Percentiles rank a stretch among this genome's conserved stretches.
Evolutionary conservation across 176 grass and related monocot genomes (phyloP).

Genomic region (Urochloa ruziziensis): DNA sequence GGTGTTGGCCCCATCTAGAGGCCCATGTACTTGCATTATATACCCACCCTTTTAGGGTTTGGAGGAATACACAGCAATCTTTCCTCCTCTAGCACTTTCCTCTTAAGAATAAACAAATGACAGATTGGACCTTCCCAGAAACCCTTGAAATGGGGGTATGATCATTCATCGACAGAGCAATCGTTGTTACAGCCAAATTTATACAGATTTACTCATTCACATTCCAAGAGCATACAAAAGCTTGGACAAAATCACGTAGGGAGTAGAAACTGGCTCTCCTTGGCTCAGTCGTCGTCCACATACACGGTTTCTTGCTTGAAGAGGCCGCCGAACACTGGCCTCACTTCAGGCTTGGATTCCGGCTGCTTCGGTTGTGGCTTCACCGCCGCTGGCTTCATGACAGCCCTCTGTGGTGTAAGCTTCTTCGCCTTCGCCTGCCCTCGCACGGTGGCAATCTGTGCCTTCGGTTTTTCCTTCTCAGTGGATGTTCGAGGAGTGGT

Average conservation of each 20-base stretch:
- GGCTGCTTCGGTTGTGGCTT: constrained; percentile 46
- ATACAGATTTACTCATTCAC: constrained; percentile 18
- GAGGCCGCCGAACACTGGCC: constrained; percentile 81
- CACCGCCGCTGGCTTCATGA: constrained; percentile 55
- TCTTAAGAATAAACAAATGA: neutral
- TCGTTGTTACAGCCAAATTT: constrained; percentile 1
- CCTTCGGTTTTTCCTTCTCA: constrained; percentile 47
- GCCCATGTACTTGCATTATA: too few relatives aligned
- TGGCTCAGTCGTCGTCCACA: constrained; percentile 70
- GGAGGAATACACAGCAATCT: too few relatives aligned
- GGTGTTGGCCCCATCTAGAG: too few relatives aligned
- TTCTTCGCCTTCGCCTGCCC: constrained; percentile 80
- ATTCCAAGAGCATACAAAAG: constrained; percentile 1
- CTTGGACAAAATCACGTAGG: constrained; percentile 23
- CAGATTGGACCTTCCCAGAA: neutral
- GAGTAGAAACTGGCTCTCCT: neutral
- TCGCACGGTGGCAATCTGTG: constrained; percentile 76
- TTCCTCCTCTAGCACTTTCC: too few relatives aligned
- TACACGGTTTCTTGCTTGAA: constrained; percentile 96
- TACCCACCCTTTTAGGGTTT: too few relatives aligned
- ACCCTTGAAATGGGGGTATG: neutral
- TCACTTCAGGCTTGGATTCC: constrained; percentile 56
- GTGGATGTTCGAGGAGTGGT: constrained; percentile 9
- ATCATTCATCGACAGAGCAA: neutral
- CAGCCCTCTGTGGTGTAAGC: constrained; percentile 68